Evolutionary conservation across 2,329 filamentous ascomycete genomes (phyloP).

Genomic region (Fusarium lyarnte): DNA sequence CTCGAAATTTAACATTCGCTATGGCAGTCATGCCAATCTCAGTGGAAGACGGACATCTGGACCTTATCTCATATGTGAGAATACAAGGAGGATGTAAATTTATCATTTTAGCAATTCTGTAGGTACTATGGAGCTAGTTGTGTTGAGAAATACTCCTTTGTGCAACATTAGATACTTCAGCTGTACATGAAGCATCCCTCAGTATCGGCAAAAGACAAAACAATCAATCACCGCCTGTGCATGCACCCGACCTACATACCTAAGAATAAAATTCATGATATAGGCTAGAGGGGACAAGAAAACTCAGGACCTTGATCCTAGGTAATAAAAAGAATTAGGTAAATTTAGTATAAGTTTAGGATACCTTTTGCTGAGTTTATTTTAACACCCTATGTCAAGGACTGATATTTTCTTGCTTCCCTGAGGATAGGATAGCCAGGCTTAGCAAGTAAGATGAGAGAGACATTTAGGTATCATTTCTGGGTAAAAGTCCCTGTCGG

Average conservation of each 20-base stretch:
- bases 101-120: background rate
- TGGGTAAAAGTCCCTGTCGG: background rate
- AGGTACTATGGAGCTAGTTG: background rate
- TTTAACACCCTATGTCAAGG: no score
- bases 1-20: background rate
- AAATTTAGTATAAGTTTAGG: no score
- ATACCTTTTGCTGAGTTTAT: no score
- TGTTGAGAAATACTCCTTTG: background rate
- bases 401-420: no score
- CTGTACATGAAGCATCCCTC: background rate
- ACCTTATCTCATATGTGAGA: background rate
- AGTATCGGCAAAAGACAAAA: background rate
- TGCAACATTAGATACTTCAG: background rate
- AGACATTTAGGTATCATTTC: background rate
- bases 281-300: no score
- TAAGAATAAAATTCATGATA: background rate
- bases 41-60: background rate
- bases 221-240: background rate
- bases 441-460: background rate
- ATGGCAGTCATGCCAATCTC: no score
- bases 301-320: no score
- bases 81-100: background rate
- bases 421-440: background rate
- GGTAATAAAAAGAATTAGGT: no score
- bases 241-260: background rate